Base-by-base conservation (phyloP, 192 early-diverging fungal species). In the Coemansia sp. region DNA sequence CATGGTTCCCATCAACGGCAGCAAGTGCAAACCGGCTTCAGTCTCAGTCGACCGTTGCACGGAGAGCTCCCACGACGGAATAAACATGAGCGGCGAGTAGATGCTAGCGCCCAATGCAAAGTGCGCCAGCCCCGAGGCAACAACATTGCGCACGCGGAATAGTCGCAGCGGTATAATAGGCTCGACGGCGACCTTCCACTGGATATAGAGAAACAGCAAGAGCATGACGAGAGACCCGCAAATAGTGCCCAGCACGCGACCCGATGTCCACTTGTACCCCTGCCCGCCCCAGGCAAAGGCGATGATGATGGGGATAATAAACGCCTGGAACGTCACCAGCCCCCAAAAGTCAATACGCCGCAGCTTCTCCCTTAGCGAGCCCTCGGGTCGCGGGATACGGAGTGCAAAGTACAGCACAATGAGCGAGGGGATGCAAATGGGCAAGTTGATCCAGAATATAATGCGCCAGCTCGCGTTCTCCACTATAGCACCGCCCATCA, bases 231-330 rank as follows among this genome's bases (percentile, higher is more conserved):
- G 35, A 39, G 70, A 64, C 15, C 72, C 79, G 15, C 82, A 70
- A 19, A 92, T 85, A n/a, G 86, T 71, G 0, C 60, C 75, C 64
- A 95, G 88, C 27, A 90, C 87, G 22, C 83, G 68, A 2, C 89
- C 79, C 32, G 84, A 85, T 31, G 69, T 71, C 95, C 94, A 97
- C 0, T 81, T 82, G 82, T 90, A 90, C 4, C 83, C 82, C 59
- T 84, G 79, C 6, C 95, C 95, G 54, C 91, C 95, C 81, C 90
- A 89, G 31, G 92, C 82, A 36, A 93, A 84, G 1, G 94, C 93
- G 12, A 93, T 69, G 15, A 95, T 82, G 37, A 98, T 65, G 8
- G 83, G 82, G 22, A 88, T 71, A 22, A 91, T 86, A 31, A 85
- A 83, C 27, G 70, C 53, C 67, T 89, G 74, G 51, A 93, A 79